Evolutionary conservation across 768 basidiomycete genomes (phyloP), one percentile per base, ranked within the genome.

Genomic region (Vararia minispora): DNA sequence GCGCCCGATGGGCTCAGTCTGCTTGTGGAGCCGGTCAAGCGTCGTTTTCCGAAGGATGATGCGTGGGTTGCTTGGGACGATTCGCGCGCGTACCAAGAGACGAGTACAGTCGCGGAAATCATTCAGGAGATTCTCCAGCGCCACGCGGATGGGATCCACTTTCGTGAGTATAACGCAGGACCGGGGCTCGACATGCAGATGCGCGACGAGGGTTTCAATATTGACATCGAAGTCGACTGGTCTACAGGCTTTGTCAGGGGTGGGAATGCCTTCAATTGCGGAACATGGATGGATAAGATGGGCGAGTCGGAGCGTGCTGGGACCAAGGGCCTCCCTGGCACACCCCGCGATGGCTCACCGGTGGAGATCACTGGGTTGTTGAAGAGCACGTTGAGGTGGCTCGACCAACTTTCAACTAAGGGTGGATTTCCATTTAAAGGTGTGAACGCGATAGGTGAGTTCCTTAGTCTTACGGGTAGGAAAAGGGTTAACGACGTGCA

Each of bases 271-370:
- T 60, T 70, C 51, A 94, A 94, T 50, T 92, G 90, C 54, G 90
- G 90, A 9, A 92, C 90, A 1, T 94, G 90, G 90, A 90, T 90
- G 90, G 90, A 94, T 64, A 94, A 94, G 71, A 92, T 92, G 89
- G 95, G 95, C 30, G 90, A 94, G 54, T 90, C 86, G 2, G 66
- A 65, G 42, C 86, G 77, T 50, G 94, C 95, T 4, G 88, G 90
- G 1, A 97, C 83, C 37, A 95, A 92, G 59, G 95, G 95, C 21
- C 59, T 83, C 22, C 95, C 95, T n/a, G 95, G 89, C 8, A 94
- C 92, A 0, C 92, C 95, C 1, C 69, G 95, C 47, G 92, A 98
- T 53, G 95, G 95, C 7, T 86, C 94, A 0, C 92, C 95, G 0
- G 68, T 99, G 27, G 95, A 99, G 61, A 97, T 98, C 46, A 90